Evolutionary conservation across 176 grass and related monocot species (phyloP).

Genomic region (Phoenix roebelenii): DNA sequence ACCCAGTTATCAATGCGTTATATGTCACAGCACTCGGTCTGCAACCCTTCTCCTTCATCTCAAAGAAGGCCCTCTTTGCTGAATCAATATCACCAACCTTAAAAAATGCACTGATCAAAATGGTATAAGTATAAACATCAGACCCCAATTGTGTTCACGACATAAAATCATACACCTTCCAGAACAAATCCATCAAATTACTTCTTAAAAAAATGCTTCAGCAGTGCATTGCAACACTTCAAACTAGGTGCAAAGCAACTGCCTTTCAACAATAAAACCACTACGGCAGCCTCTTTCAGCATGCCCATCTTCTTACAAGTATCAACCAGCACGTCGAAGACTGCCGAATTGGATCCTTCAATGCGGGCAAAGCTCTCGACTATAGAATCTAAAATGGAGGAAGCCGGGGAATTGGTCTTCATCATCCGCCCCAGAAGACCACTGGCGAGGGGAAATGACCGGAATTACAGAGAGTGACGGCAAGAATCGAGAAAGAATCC

Average conservation of each 20-base stretch:
- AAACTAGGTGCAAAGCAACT: conserved; percentile 35
- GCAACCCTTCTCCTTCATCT: conserved; percentile 50
- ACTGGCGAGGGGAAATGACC: conserved; percentile 21
- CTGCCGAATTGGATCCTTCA: conserved; percentile 4
- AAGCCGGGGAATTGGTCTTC: conserved; percentile 21
- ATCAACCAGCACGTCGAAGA: conserved; percentile 54
- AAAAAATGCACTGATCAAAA: conserved; percentile 39
- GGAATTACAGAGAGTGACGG: conserved; percentile 36
- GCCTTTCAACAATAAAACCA: conserved; percentile 38
- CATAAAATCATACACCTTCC: conserved; percentile 54
- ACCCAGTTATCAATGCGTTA: conserved; percentile 49
- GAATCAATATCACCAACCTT: conserved; percentile 33
- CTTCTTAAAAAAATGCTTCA: conserved; percentile 52
- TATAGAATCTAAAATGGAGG: conserved; percentile 32
- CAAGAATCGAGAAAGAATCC: background rate
- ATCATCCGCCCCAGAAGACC: conserved; percentile 48
- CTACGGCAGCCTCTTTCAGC: conserved; percentile 27
- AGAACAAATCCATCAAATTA: conserved; percentile 52
- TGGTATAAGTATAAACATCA: conserved; percentile 59
- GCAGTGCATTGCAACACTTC: conserved; percentile 55
- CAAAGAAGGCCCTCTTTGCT: conserved; percentile 42
- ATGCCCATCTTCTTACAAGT: conserved; percentile 54
- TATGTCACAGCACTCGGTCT: conserved; percentile 36
- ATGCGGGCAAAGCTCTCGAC: conserved; percentile 11
- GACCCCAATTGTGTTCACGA: conserved; percentile 5